A percentile compares a stretch with the other conserved stretches of the same genome.
phyloP scores from a whole-genome alignment of 2,329 filamentous ascomycete genomes.

The Peltaster fructicola region DNA sequence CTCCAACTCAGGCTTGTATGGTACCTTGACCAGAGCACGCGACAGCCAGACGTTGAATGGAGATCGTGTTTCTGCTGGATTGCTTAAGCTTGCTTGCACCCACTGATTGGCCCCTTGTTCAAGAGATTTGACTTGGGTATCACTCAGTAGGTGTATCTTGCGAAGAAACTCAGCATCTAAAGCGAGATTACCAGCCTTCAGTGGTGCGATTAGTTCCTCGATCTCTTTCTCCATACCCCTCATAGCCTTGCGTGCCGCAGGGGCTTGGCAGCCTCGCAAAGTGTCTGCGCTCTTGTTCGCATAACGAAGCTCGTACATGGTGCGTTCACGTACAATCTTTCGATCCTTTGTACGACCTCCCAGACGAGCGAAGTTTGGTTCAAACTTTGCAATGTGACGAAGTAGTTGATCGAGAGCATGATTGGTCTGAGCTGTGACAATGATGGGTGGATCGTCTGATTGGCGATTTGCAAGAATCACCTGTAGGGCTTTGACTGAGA shows the following conservation, averaged over 20 bases:
- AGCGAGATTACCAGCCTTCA: constrained; percentile 28
- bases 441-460: constrained; percentile 44
- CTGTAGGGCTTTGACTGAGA: constrained; percentile 55
- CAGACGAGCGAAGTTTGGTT: constrained; percentile 44
- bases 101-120: constrained; percentile 26
- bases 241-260: constrained; percentile 24
- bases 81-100: constrained; percentile 14
- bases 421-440: constrained; percentile 76
- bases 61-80: constrained; percentile 9
- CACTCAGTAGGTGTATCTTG: constrained; percentile 38
- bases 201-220: constrained; percentile 24
- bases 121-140: constrained; percentile 46
- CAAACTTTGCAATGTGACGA: constrained; percentile 42
- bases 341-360: constrained; percentile 53
- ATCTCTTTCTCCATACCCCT: constrained; percentile 26
- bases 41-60: constrained; percentile 41
- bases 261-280: constrained; percentile 24
- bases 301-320: constrained; percentile 43
- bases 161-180: no score
- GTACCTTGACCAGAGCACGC: constrained; percentile 29
- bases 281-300: constrained; percentile 14
- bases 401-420: constrained; percentile 77
- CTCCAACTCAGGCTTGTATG: constrained; percentile 27
- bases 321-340: constrained; percentile 44
- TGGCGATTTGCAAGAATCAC: constrained; percentile 44